Evolutionary conservation across 345 rosid genomes (phyloP).

Genomic region (Raphanus raphanistrum): DNA sequence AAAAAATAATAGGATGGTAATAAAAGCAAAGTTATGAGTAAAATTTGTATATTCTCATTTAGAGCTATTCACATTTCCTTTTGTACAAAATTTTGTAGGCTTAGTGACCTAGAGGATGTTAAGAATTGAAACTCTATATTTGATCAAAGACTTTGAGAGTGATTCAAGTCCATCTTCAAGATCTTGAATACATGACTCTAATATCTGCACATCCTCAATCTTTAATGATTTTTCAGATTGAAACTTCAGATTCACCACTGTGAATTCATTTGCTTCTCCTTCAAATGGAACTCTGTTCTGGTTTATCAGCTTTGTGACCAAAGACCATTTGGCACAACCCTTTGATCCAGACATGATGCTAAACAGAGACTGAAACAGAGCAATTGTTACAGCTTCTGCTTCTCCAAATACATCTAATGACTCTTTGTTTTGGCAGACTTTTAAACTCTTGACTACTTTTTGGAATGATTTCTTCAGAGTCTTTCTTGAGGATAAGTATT

Average conservation of each 20-base stretch:
- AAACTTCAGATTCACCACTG: slow-evolving; percentile 33
- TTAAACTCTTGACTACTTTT: slow-evolving; percentile 30
- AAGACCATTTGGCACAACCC: slow-evolving; percentile 35
- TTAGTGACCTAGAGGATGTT: slow-evolving; percentile 34
- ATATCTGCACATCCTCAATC: slow-evolving; percentile 21
- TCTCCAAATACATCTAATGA: slow-evolving; percentile 35
- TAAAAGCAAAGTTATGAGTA: background rate
- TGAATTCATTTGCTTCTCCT: slow-evolving; percentile 42
- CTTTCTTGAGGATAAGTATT: slow-evolving; percentile 48
- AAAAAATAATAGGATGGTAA: background rate
- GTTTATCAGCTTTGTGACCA: slow-evolving; percentile 43
- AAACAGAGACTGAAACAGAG: slow-evolving; percentile 41
- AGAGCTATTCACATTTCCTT: slow-evolving; percentile 4
- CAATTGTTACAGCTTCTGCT: slow-evolving; percentile 36
- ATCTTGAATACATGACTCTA: slow-evolving; percentile 44
- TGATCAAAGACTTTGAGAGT: slow-evolving; percentile 42
- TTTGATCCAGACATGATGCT: slow-evolving; percentile 42
- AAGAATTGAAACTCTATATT: slow-evolving; percentile 41
- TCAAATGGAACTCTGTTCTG: slow-evolving; percentile 28
- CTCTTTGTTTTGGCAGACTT: slow-evolving; percentile 16
- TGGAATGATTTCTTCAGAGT: slow-evolving; percentile 26
- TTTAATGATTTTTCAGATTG: slow-evolving; percentile 17
- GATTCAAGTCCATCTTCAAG: slow-evolving; percentile 47
- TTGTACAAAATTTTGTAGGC: slow-evolving; percentile 1
- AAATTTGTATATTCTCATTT: background rate